phyloP scores from a whole-genome alignment of 2,329 filamentous ascomycete genomes.

The Sarocladiaceae sp. region DNA sequence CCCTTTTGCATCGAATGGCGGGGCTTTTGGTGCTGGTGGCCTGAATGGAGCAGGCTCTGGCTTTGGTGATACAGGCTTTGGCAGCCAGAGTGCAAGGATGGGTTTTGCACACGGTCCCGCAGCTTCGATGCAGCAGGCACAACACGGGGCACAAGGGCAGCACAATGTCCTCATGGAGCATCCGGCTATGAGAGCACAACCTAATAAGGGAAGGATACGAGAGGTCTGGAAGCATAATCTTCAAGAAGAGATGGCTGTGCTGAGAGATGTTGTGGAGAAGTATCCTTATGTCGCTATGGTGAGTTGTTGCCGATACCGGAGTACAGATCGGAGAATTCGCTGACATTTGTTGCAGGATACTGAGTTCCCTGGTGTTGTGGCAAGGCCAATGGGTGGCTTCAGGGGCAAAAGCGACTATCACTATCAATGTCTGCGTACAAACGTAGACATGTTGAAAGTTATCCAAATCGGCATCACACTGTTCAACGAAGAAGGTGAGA shows the following conservation, averaged over 20 bases:
- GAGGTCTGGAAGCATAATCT: slow-evolving; percentile 96
- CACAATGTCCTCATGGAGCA: slow-evolving; percentile 38
- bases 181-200: slow-evolving; percentile 38
- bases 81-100: slow-evolving; percentile 82
- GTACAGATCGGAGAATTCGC: background rate
- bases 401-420: slow-evolving; percentile 96
- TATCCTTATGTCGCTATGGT: slow-evolving; percentile 99
- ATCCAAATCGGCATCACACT: slow-evolving; percentile 95
- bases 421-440: slow-evolving; percentile 94
- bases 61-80: slow-evolving; percentile 67
- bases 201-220: slow-evolving; percentile 79
- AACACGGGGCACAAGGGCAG: slow-evolving; percentile 42
- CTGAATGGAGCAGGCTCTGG: slow-evolving; percentile 53
- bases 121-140: slow-evolving; percentile 59
- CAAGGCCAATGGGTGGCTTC: slow-evolving; percentile 91
- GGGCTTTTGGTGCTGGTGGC: slow-evolving; percentile 53
- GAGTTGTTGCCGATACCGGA: slow-evolving; percentile 31
- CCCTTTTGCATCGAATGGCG: slow-evolving; percentile 58
- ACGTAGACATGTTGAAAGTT: slow-evolving; percentile 95
- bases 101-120: slow-evolving; percentile 65
- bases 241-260: slow-evolving; percentile 80
- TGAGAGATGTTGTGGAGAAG: slow-evolving; percentile 80
- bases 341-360: slow-evolving; percentile 64
- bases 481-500: slow-evolving; percentile 86
- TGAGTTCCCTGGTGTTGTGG: slow-evolving; percentile 96